phyloP scores from a whole-genome alignment of 345 rosid species.

The Rubroshorea leprosula region DNA sequence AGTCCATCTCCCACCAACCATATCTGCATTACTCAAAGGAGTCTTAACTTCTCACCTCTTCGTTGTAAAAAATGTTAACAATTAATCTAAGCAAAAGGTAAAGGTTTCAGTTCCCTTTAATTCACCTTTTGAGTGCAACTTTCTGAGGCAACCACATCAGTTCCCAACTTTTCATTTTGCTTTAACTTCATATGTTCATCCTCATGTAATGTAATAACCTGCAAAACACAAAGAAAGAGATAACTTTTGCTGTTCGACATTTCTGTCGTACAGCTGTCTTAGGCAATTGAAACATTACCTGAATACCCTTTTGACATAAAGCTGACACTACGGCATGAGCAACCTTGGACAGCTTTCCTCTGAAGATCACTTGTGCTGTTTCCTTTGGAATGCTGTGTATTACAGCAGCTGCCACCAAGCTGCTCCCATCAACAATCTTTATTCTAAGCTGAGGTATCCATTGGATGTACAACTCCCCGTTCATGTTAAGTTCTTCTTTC shows the following conservation, averaged over 20 bases:
- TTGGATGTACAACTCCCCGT: constrained; percentile 34
- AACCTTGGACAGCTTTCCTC: constrained; percentile 34
- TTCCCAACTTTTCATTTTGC: not conserved
- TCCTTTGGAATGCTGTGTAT: constrained; percentile 29
- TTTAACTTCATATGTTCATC: constrained; percentile 18
- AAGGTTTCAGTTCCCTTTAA: too few species aligned
- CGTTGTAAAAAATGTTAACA: not conserved
- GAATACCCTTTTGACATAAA: constrained; percentile 31
- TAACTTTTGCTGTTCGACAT: too few species aligned
- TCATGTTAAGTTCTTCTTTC: constrained; percentile 25
- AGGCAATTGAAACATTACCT: constrained; percentile 20
- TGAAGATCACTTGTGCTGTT: constrained; percentile 25
- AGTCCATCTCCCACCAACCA: constrained; percentile 57
- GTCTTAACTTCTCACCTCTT: too few species aligned
- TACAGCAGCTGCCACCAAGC: constrained; percentile 39
- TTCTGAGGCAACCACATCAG: constrained; percentile 15
- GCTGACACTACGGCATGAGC: constrained; percentile 27
- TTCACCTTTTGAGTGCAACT: not conserved
- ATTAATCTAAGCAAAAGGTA: too few species aligned
- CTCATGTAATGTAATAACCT: constrained; percentile 12
- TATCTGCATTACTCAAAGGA: constrained; percentile 15
- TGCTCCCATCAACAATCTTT: constrained; percentile 48
- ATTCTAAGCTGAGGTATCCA: constrained; percentile 35
- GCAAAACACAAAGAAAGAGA: not conserved
- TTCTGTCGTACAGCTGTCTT: too few species aligned